These are phyloP conservation scores for Podospora australis DNA, from an alignment of 495 filamentous ascomycete species.

Conservation along the genomic window DNA sequence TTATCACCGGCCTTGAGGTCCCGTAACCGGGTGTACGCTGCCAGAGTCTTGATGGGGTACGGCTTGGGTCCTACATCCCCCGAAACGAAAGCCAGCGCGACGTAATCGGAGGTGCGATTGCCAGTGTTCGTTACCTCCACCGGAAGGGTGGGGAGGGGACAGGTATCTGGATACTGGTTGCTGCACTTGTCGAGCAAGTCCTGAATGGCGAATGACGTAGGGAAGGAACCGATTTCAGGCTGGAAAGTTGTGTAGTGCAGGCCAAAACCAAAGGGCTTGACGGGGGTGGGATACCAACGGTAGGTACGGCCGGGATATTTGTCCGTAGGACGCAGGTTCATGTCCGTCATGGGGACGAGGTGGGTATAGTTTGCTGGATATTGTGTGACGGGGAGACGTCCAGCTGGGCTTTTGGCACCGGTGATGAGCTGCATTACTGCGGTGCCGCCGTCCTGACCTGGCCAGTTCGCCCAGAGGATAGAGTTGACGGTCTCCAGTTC, in stretches of 20 bases:
- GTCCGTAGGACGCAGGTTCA: conserved; percentile 33
- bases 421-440: conserved; percentile 47
- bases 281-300: conserved; percentile 35
- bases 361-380: conserved; percentile 39
- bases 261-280: conserved; percentile 45
- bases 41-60: conserved; percentile 58
- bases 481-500: conserved; percentile 43
- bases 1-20: conserved; percentile 36
- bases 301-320: conserved; percentile 33
- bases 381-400: conserved; percentile 55
- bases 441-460: conserved; percentile 51
- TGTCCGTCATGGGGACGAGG: conserved; percentile 35
- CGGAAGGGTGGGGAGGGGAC: conserved; percentile 35
- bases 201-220: conserved; percentile 23
- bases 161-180: conserved; percentile 35
- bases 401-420: conserved; percentile 48
- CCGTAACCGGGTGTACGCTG: conserved; percentile 50
- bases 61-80: conserved; percentile 53
- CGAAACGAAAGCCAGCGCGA: conserved; percentile 50
- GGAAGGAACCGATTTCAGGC: conserved; percentile 36
- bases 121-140: conserved; percentile 48
- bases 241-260: conserved; percentile 47
- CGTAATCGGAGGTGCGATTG: conserved; percentile 49
- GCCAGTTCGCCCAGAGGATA: conserved; percentile 48
- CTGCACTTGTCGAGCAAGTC: conserved; percentile 27